phyloP scores from a whole-genome alignment of 176 grass and related monocot species.

The Dendrocalamus sinicus region DNA sequence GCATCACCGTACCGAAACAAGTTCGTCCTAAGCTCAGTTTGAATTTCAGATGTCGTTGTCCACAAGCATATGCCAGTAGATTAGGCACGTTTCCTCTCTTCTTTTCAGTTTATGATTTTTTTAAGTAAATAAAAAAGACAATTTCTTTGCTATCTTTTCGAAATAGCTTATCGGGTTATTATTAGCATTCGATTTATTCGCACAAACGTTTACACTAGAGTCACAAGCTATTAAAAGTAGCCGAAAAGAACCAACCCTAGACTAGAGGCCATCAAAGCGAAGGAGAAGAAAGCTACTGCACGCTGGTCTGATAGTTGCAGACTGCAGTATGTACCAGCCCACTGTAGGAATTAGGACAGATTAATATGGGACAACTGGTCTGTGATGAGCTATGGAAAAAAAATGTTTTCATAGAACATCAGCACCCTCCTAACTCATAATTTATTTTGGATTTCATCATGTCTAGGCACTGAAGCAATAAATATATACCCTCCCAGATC shows the following conservation, averaged over 20 bases:
- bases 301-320: too few species aligned
- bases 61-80: too few species aligned
- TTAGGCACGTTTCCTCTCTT: not conserved
- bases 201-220: too few species aligned
- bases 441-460: constrained; percentile 19
- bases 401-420: not conserved
- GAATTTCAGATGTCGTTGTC: not conserved
- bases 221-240: too few species aligned
- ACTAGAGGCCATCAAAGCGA: not conserved
- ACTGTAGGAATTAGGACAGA: not conserved
- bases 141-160: too few species aligned
- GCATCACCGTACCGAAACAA: not conserved
- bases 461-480: not conserved
- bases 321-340: too few species aligned
- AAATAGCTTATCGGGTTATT: too few species aligned
- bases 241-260: not conserved
- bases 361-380: not conserved
- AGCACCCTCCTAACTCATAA: too few species aligned
- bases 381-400: not conserved
- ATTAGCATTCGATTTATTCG: too few species aligned
- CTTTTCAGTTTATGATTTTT: too few species aligned
- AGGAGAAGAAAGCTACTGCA: not conserved
- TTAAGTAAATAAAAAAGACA: too few species aligned
- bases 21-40: not conserved
- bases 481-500: too few species aligned